Conservation (phyloP, 108 stramenopile species). For the Skeletonema grethae region DNA sequence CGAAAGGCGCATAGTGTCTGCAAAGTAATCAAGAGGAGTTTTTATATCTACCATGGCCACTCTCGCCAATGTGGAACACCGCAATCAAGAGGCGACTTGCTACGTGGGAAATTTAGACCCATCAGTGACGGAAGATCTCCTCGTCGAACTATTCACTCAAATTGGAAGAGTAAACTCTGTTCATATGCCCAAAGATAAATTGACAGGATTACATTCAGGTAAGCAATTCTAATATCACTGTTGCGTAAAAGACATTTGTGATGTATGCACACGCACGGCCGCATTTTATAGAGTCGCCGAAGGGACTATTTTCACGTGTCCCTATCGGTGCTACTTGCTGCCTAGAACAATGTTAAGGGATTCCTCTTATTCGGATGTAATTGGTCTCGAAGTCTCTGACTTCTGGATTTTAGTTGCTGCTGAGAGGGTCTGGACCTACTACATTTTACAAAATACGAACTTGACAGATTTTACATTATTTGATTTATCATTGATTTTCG, state of each 20-base stretch:
- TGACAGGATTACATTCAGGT: conserved; percentile 66
- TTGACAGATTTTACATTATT: neutral
- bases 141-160: conserved; percentile 95
- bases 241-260: neutral
- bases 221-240: neutral
- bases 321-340: conserved; percentile 53
- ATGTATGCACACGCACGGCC: neutral
- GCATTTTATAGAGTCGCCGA: conserved; percentile 13
- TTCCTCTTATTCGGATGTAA: conserved; percentile 45
- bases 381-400: conserved; percentile 24
- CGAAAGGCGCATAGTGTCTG: neutral
- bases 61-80: conserved; percentile 94
- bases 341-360: conserved; percentile 51
- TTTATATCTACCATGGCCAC: conserved; percentile 63
- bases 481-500: neutral
- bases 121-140: conserved; percentile 83
- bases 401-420: conserved; percentile 32
- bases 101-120: conserved; percentile 97
- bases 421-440: conserved; percentile 51
- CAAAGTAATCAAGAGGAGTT: neutral
- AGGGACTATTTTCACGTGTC: conserved; percentile 40
- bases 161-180: conserved; percentile 93
- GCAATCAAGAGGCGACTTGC: conserved; percentile 98
- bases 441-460: conserved; percentile 14
- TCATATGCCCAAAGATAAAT: conserved; percentile 99